Conservation (phyloP, 371 early-diverging fungal species). For the Haplosporangium sp. region DNA sequence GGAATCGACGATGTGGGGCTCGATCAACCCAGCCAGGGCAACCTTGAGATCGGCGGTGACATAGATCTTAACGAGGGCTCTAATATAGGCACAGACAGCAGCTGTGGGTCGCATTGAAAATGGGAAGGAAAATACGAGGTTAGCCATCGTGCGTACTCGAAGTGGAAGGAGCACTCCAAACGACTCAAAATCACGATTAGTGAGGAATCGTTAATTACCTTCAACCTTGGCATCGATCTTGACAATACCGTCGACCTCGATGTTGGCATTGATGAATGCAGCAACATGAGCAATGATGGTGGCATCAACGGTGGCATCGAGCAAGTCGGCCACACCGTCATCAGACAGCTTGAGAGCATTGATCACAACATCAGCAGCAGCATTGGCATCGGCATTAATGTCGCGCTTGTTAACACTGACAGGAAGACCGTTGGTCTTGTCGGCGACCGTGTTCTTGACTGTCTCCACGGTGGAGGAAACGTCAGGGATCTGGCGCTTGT, state of each 20-base stretch:
- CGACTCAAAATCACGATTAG: too few relatives aligned
- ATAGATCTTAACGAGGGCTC: neutral
- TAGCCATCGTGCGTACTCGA: too few relatives aligned
- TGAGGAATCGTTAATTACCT: too few relatives aligned
- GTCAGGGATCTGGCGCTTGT: too few relatives aligned
- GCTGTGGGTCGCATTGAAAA: too few relatives aligned
- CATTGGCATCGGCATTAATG: too few relatives aligned
- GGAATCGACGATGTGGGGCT: too few relatives aligned
- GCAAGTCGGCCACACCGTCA: neutral
- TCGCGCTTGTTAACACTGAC: neutral
- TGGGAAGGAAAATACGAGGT: too few relatives aligned
- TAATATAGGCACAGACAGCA: too few relatives aligned
- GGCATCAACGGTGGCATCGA: neutral
- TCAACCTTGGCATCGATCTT: neutral
- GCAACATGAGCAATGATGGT: neutral
- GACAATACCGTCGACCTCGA: neutral
- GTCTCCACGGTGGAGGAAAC: neutral
- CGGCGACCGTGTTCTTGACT: neutral
- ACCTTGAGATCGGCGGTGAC: neutral
- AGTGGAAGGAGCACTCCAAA: too few relatives aligned
- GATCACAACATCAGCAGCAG: neutral
- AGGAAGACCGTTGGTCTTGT: neutral
- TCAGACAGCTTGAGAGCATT: neutral
- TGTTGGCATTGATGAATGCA: neutral
- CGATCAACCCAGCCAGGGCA: neutral